Conservation (phyloP, 371 early-diverging fungal genomes). For the Syncephalastrum monosporum region DNA sequence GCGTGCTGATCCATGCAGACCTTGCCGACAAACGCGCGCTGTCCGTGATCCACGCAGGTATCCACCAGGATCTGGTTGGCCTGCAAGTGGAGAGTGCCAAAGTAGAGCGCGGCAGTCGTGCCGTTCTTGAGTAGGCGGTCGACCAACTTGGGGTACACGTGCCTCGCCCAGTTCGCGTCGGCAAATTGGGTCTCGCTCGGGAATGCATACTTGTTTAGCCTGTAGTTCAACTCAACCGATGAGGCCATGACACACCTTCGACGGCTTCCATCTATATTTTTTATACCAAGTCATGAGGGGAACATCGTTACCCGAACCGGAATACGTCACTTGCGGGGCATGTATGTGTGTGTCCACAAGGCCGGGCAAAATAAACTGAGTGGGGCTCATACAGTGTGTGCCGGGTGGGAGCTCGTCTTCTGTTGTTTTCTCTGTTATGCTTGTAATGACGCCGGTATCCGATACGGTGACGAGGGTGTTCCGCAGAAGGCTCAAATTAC, state of each 20-base stretch:
- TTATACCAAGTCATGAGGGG: constrained; percentile 59
- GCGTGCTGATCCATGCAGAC: constrained; percentile 70
- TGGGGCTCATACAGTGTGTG: background rate
- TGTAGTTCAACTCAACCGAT: background rate
- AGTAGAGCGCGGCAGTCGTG: constrained; percentile 69
- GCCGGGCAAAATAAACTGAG: constrained; percentile 57
- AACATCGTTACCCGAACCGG: constrained; percentile 67
- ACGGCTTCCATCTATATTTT: background rate
- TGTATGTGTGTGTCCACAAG: constrained; percentile 76
- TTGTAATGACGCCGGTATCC: background rate
- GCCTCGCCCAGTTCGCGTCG: constrained; percentile 36
- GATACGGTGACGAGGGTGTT: constrained; percentile 4
- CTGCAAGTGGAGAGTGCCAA: constrained; percentile 61
- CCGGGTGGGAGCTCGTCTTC: constrained; percentile 1
- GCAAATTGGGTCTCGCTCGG: constrained; percentile 56
- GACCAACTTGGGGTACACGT: constrained; percentile 47
- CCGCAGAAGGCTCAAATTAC: background rate
- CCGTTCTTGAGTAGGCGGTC: constrained; percentile 40
- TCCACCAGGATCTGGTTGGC: constrained; percentile 51
- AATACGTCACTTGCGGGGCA: constrained; percentile 68
- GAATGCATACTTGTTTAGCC: constrained; percentile 66
- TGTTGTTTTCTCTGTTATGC: background rate
- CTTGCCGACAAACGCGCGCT: constrained; percentile 73
- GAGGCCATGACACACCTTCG: background rate
- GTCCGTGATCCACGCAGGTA: constrained; percentile 47